Evolutionary conservation across 768 basidiomycete species (phyloP).

Genomic region (Tylopilus sp.): DNA sequence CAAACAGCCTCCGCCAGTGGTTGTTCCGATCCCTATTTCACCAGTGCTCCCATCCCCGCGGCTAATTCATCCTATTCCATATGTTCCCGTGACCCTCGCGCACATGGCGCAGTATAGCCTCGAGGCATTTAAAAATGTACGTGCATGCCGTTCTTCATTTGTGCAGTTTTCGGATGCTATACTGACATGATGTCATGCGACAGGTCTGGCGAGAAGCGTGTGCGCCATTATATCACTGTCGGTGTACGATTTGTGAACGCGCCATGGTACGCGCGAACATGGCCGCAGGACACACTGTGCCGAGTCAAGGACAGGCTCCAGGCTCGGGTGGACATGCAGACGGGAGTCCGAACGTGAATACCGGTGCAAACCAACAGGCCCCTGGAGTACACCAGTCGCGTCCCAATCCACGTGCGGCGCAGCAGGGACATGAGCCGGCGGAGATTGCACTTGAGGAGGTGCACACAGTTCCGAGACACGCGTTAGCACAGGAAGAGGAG

Average conservation of each 20-base stretch:
- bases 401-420: conserved; percentile 4
- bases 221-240: conserved; percentile 66
- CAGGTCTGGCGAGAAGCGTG: conserved; percentile 77
- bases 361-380: conserved; percentile 5
- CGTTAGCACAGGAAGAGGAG: conserved; percentile 27
- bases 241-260: conserved; percentile 71
- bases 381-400: conserved; percentile 1
- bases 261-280: conserved; percentile 53
- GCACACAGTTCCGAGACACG: conserved; percentile 15
- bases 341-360: background rate
- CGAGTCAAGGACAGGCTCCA: conserved; percentile 22
- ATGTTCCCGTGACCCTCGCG: conserved; percentile 54
- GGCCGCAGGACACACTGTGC: conserved; percentile 36
- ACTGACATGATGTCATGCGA: background rate
- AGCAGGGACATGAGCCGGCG: conserved; percentile 9
- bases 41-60: conserved; percentile 61
- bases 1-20: conserved; percentile 29
- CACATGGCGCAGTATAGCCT: conserved; percentile 56
- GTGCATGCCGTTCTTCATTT: conserved; percentile 23
- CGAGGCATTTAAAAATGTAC: conserved; percentile 55
- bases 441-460: conserved; percentile 30
- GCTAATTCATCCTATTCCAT: conserved; percentile 64
- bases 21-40: conserved; percentile 42
- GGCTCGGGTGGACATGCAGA: conserved; percentile 2
- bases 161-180: background rate